Percentiles rank a stretch among this genome's conserved stretches.
Conservation (phyloP, 495 filamentous ascomycete genomes). For the Chlorociboria aeruginascens region DNA sequence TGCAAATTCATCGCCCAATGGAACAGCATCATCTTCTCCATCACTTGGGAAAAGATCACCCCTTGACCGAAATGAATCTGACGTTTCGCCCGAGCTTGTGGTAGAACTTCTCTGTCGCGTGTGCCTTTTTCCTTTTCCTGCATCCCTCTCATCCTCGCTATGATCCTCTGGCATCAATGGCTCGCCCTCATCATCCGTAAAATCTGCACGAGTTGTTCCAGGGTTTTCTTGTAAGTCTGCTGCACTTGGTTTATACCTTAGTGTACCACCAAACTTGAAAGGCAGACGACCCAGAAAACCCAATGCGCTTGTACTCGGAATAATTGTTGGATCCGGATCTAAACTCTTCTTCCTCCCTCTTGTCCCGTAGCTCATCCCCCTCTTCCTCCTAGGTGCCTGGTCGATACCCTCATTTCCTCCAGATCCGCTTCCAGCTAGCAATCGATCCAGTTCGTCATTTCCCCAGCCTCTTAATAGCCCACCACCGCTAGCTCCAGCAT, state of each 20-base stretch:
- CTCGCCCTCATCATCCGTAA: constrained; percentile 47
- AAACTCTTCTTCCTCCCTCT: constrained; percentile 57
- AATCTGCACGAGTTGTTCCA: constrained; percentile 27
- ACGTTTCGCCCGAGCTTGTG: constrained; percentile 66
- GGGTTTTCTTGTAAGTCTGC: constrained; percentile 89
- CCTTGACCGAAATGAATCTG: constrained; percentile 84
- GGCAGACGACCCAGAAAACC: constrained; percentile 79
- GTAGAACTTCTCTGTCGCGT: constrained; percentile 65
- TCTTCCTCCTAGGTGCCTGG: constrained; percentile 59
- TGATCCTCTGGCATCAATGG: constrained; percentile 58
- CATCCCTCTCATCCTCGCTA: constrained; percentile 20
- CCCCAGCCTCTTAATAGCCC: constrained; percentile 35
- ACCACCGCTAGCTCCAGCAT: constrained; percentile 39
- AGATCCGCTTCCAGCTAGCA: constrained; percentile 64
- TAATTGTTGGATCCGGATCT: constrained; percentile 73
- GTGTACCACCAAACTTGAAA: constrained; percentile 70
- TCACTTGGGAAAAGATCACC: constrained; percentile 92
- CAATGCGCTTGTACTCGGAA: constrained; percentile 73
- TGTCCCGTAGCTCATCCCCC: constrained; percentile 84
- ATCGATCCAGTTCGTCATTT: constrained; percentile 77
- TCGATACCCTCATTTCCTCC: constrained; percentile 31
- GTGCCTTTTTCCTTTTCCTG: constrained; percentile 17
- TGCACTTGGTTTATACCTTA: constrained; percentile 82
- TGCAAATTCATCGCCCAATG: constrained; percentile 86
- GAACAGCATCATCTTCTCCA: constrained; percentile 83